phyloP scores from a whole-genome alignment of 164 flowering plant species.

The Stephania cephalantha region DNA sequence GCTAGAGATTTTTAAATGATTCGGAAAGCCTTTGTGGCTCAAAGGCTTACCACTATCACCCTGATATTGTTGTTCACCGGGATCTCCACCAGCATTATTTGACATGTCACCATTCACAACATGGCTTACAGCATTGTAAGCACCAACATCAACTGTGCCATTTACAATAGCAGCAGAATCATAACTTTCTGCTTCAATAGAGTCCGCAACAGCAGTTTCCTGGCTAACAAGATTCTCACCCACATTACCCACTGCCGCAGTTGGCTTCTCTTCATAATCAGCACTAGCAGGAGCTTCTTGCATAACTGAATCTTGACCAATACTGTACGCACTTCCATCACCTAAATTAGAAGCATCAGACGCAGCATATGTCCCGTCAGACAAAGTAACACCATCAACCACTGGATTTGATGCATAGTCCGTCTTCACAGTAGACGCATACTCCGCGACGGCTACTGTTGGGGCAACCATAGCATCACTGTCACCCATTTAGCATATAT shows the following conservation, averaged over 20 bases:
- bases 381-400: conserved; percentile 10
- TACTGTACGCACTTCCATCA: conserved; percentile 20
- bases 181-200: conserved; percentile 32
- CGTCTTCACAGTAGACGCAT: conserved; percentile 24
- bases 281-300: conserved; percentile 30
- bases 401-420: conserved; percentile 16
- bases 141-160: conserved; percentile 27
- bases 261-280: conserved; percentile 18
- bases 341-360: conserved; percentile 23
- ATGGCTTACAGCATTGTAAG: conserved; percentile 14
- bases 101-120: conserved; percentile 54
- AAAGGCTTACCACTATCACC: conserved; percentile 50
- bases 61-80: conserved; percentile 36
- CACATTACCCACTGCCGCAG: conserved; percentile 12
- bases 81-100: conserved; percentile 30
- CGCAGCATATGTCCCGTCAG: conserved; percentile 17
- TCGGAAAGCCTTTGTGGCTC: background rate
- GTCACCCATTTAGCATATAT: conserved; percentile 43
- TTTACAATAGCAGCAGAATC: conserved; percentile 39
- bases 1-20: background rate
- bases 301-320: conserved; percentile 25
- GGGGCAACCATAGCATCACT: conserved; percentile 53
- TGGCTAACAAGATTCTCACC: conserved; percentile 18
- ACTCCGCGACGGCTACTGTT: conserved; percentile 33
- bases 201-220: conserved; percentile 28